Evolutionary conservation across 1,284 basidiomycete genomes (phyloP).

Genomic region (Athelia sp.): DNA sequence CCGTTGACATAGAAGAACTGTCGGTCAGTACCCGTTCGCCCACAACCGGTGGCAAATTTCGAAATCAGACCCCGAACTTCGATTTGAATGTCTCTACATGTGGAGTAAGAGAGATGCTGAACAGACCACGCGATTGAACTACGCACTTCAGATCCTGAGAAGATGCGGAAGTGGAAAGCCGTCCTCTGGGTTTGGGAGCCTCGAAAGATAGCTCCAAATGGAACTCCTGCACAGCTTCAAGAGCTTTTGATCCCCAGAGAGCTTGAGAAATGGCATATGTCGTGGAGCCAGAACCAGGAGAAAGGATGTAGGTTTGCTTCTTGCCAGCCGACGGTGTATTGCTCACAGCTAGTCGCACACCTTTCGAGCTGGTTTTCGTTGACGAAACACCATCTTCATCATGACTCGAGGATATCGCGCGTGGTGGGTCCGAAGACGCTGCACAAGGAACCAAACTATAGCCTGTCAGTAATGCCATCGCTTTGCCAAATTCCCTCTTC

Average conservation of each 20-base stretch:
- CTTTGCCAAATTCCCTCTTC: slow-evolving; percentile 90
- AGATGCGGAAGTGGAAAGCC: not conserved
- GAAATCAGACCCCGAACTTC: slow-evolving; percentile 74
- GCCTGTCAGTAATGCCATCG: slow-evolving; percentile 76
- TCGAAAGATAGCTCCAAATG: slow-evolving; percentile 69
- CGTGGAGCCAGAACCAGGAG: not conserved
- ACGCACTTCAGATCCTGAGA: not conserved
- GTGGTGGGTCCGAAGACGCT: not conserved
- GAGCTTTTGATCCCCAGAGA: slow-evolving; percentile 82
- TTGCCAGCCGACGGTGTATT: slow-evolving; percentile 31
- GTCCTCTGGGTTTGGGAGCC: slow-evolving; percentile 39
- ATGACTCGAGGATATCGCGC: too few species aligned
- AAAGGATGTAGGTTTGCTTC: not conserved
- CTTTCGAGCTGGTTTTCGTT: slow-evolving; percentile 30
- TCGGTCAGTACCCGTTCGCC: slow-evolving; percentile 75
- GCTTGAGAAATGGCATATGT: slow-evolving; percentile 20
- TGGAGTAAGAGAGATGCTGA: not conserved
- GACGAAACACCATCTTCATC: not conserved
- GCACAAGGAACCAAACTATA: slow-evolving; percentile 87
- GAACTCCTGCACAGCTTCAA: slow-evolving; percentile 74
- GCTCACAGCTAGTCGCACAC: slow-evolving; percentile 75
- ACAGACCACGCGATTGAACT: too few species aligned
- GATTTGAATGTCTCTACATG: slow-evolving; percentile 36
- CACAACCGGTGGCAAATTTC: slow-evolving; percentile 67
- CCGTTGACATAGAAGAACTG: slow-evolving; percentile 97